Percentiles rank a stretch among this genome's conserved stretches.
These are phyloP conservation scores for Paracoccidioides lutzii DNA, from an alignment of 2,329 filamentous ascomycete genomes.

Conservation along the genomic window DNA sequence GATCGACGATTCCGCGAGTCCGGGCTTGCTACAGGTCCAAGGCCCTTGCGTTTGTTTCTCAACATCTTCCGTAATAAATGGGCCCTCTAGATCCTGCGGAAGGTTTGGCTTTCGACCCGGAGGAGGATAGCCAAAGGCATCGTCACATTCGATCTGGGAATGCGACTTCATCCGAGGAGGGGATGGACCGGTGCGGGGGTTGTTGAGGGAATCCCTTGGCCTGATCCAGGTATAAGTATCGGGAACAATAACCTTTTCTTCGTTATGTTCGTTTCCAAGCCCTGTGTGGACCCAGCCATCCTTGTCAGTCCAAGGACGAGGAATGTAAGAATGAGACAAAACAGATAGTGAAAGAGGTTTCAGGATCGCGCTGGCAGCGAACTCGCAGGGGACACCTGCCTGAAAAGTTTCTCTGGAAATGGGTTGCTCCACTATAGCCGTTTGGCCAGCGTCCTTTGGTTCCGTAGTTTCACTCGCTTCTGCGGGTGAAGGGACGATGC, in stretches of 20 bases:
- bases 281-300: slow-evolving; percentile 23
- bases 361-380: background rate
- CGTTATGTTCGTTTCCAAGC: slow-evolving; percentile 17
- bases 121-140: slow-evolving; percentile 22
- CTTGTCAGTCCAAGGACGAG: slow-evolving; percentile 17
- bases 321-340: slow-evolving; percentile 5
- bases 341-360: background rate
- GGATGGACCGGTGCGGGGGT: slow-evolving; percentile 16
- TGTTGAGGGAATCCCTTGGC: slow-evolving; percentile 18
- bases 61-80: slow-evolving; percentile 17
- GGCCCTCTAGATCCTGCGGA: slow-evolving; percentile 7
- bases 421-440: background rate
- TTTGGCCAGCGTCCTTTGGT: background rate
- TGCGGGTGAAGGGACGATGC: background rate
- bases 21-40: slow-evolving; percentile 15
- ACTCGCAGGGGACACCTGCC: too few relatives aligned
- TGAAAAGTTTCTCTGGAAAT: background rate
- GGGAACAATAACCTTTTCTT: slow-evolving; percentile 18
- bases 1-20: slow-evolving; percentile 12
- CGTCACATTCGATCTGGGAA: slow-evolving; percentile 19
- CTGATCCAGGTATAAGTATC: slow-evolving; percentile 16
- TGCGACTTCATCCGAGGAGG: slow-evolving; percentile 17
- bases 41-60: slow-evolving; percentile 14
- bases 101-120: slow-evolving; percentile 20
- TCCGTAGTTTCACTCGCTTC: background rate